phyloP scores from a whole-genome alignment of 805 yeast species.

The Spathaspora arborariae region DNA sequence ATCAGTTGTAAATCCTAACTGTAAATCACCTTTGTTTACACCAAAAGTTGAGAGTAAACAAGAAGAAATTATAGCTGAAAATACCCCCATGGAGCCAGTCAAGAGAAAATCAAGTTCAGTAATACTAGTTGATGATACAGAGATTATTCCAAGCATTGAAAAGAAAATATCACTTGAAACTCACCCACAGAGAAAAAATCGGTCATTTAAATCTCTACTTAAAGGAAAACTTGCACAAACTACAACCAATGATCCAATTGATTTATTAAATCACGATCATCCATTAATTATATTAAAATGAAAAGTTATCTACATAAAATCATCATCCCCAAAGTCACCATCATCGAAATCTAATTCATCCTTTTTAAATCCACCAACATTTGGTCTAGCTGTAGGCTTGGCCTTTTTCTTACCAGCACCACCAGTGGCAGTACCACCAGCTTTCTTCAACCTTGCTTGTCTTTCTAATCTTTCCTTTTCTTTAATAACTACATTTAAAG shows the following conservation, averaged over 20 bases:
- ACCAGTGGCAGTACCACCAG: constrained; percentile 84
- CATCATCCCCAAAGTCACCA: constrained; percentile 76
- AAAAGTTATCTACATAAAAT: constrained; percentile 57
- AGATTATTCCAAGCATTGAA: too few relatives aligned
- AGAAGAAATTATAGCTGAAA: too few relatives aligned
- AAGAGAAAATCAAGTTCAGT: too few relatives aligned
- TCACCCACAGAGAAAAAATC: too few relatives aligned
- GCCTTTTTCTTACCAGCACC: constrained; percentile 97
- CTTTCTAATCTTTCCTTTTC: constrained; percentile 91
- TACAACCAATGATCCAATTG: constrained; percentile 6
- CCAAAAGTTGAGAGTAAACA: too few relatives aligned
- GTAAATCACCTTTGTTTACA: neutral
- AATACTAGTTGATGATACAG: too few relatives aligned
- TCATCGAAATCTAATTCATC: constrained; percentile 49
- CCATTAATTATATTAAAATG: neutral
- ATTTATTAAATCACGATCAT: constrained; percentile 4
- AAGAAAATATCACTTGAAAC: too few relatives aligned
- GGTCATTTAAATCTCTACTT: too few relatives aligned
- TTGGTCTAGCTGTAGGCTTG: constrained; percentile 68
- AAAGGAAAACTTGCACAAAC: too few relatives aligned
- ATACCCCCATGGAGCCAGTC: too few relatives aligned
- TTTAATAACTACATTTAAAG: constrained; percentile 73
- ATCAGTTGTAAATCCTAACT: neutral
- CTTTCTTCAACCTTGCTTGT: constrained; percentile 73
- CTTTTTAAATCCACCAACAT: constrained; percentile 54